Base-by-base conservation (phyloP, 495 filamentous ascomycete species). In the Aspergillus sparsus region DNA sequence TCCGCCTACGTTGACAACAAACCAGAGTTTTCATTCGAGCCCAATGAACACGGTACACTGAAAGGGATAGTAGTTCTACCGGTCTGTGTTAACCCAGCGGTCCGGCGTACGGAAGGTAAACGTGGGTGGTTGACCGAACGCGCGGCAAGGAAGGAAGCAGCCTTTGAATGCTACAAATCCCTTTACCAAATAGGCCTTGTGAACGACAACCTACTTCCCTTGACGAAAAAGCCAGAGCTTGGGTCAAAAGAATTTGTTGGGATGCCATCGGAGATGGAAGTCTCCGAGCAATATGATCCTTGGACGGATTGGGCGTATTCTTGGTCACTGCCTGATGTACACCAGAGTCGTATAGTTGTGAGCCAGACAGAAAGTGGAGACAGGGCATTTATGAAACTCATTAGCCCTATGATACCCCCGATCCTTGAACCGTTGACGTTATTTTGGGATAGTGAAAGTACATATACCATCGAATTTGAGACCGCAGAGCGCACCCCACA, bases 191-290 rank as follows among this genome's bases (percentile, higher is more conserved):
- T 82, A 42, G 87, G 88, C 0, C 74, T 96, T 21, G 72, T 97
- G 18, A 91, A 92, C 52, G 83, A 96, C 44, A 84, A 96, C 62
- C 77, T 97, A 1, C 76, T 97, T 55, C 93, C 94, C 1, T 35
- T 74, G 52, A 70, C 65, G 1, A 57, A 66, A 10, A 72, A 68
- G 33, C 57, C 64, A 6, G 70, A 71, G 32, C 58, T 71, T 5
- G 52, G 49, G 2, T 45, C 55, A 12, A 51, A 56, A 4, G 58
- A 68, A 7, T 36, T 61, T 10, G 27, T 3, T 18, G 15, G 21
- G 8, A 12, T 71, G 2, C 70, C 73, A 0, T 52, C 72, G 0
- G 47, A 85, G 9, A 67, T 81, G 9, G 65, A 77, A 15, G 87
- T 88, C 3, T 71, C 77, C 9, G 79, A 77, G 37, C 79, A 82